Percentiles rank a stretch among this genome's conserved stretches.
phyloP scores from a whole-genome alignment of 257 asterid genomes.

The Scutellaria minor region DNA sequence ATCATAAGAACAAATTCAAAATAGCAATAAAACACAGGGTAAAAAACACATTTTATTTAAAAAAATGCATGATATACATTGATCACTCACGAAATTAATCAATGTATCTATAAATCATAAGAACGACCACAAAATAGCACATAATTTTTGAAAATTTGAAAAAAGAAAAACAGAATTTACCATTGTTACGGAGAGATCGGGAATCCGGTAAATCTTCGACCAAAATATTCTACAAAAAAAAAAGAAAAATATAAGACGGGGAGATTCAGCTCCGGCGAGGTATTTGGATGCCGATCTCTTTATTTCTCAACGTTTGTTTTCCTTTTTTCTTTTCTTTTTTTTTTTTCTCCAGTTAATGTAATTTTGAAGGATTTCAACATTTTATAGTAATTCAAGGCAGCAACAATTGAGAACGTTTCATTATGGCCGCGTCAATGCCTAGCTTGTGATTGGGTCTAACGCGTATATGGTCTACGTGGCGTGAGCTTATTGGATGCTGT shows the following conservation, averaged over 20 bases:
- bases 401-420: background rate
- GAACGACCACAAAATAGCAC: background rate
- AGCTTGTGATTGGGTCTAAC: conserved; percentile 39
- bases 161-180: conserved; percentile 1
- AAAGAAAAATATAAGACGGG: background rate
- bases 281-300: conserved; percentile 27
- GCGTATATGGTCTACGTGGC: conserved; percentile 31
- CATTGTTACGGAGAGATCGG: conserved; percentile 39
- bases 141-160: background rate
- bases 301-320: background rate
- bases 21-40: background rate
- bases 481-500: conserved; percentile 21
- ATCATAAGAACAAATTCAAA: background rate
- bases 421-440: conserved; percentile 27
- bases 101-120: background rate
- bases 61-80: background rate
- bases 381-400: background rate
- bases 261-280: conserved; percentile 31
- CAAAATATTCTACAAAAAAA: background rate
- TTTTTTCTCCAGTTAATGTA: background rate
- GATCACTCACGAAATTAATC: background rate
- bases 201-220: conserved; percentile 25
- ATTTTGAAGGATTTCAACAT: background rate
- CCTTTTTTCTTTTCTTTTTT: background rate
- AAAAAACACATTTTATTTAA: too few relatives aligned